These are phyloP conservation scores for Tolypocladium pustulatum DNA, from an alignment of 2,329 filamentous ascomycete genomes.

Conservation along the genomic window DNA sequence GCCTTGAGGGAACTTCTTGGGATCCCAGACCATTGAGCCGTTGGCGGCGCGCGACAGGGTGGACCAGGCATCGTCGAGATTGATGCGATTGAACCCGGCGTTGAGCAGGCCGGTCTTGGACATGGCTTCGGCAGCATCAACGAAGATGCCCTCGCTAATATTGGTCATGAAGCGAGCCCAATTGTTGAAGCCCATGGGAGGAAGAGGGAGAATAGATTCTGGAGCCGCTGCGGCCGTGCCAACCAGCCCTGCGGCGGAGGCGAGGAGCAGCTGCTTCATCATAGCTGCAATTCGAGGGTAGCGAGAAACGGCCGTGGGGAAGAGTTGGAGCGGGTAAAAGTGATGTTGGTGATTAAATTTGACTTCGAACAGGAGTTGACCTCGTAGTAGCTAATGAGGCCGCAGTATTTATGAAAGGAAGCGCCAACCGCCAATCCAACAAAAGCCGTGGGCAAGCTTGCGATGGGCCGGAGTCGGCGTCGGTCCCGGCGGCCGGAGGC, in stretches of 20 bases:
- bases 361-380: not conserved
- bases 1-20: conserved; percentile 29
- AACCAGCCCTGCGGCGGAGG: not conserved
- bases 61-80: conserved; percentile 36
- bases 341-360: not conserved
- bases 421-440: not conserved
- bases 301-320: not conserved
- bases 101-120: conserved; percentile 25
- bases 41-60: conserved; percentile 20
- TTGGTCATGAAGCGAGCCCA: conserved; percentile 37
- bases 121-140: conserved; percentile 35
- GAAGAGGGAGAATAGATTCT: conserved; percentile 8
- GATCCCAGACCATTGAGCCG: conserved; percentile 29
- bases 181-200: conserved; percentile 43
- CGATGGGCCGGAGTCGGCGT: not conserved
- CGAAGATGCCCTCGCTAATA: conserved; percentile 36
- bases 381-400: not conserved
- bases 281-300: not conserved
- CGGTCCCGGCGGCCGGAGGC: not conserved
- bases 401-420: not conserved
- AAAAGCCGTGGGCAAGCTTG: not conserved
- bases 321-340: no score
- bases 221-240: not conserved
- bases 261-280: not conserved
- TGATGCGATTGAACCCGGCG: conserved; percentile 22